These are phyloP conservation scores for Laetiporus sulphureus DNA, from an alignment of 1,284 basidiomycete species.

Conservation along the genomic window DNA sequence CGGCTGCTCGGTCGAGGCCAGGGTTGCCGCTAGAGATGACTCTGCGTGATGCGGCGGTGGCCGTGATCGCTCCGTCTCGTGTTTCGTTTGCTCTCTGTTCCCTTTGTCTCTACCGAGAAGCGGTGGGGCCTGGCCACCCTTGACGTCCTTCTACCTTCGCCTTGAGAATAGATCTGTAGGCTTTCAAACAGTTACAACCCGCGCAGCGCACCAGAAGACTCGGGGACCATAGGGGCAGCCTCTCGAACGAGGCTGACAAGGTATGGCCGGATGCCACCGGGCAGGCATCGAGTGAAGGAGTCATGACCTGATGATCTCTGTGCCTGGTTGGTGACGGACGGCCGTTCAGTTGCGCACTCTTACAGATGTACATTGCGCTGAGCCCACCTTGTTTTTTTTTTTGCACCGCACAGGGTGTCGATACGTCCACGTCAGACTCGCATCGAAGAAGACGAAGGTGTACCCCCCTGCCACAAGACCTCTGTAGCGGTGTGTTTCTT, in stretches of 20 bases:
- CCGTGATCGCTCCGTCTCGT: not conserved
- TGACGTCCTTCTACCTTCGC: not conserved
- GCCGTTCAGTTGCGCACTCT: not conserved
- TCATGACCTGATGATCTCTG: constrained; percentile 7
- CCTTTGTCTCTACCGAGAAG: too few species aligned
- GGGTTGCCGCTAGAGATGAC: constrained; percentile 1
- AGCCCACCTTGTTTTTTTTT: too few species aligned
- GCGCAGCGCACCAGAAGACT: not conserved
- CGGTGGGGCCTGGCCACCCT: not conserved
- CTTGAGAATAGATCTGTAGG: not conserved
- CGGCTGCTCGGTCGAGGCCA: not conserved
- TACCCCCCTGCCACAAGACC: not conserved
- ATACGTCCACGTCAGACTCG: not conserved
- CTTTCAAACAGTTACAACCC: not conserved
- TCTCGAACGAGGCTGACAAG: not conserved
- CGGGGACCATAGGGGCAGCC: not conserved
- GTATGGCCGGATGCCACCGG: not conserved
- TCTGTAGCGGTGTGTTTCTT: not conserved
- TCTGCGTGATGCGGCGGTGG: not conserved
- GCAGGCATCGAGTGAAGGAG: constrained; percentile 2
- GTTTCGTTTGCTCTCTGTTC: not conserved
- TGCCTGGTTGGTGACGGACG: not conserved
- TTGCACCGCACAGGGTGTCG: not conserved
- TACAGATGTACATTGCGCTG: not conserved
- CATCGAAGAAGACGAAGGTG: not conserved